Evolutionary conservation across 192 early-diverging fungal genomes (phyloP), one percentile per base, ranked within the genome.

Genomic region (Backusella psychrophila): DNA sequence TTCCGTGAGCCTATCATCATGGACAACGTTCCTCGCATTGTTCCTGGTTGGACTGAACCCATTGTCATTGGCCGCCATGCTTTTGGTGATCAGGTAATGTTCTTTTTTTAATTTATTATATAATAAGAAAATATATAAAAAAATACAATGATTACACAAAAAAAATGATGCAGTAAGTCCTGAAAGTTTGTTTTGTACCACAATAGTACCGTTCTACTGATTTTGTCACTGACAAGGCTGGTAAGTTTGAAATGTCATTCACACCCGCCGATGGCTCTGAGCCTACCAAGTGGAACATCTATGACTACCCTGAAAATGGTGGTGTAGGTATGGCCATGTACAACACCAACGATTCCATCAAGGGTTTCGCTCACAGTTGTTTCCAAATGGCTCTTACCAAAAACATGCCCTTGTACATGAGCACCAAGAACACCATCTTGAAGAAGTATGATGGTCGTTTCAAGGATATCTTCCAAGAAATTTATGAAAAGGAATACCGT

Each of bases 1-100:
- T 99, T 99, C 93, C 93, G 97, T 81, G 97, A 98, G 82, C 97
- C 97, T 38, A 98, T 99, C 82, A 82, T 99, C 66, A 86, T 99
- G 73, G 93, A 94, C 71, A 96, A 92, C 77, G 97, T 99, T 56
- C 97, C 97, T 21, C 87, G 94, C 63, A 79, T 99, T 73, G 95
- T 99, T 34, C 96, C 97, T 34, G 94, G 93, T 23, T 97, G 96
- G 96, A 97, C 92, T 67, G 89, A 96, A 80, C 95, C 97, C 76
- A 99, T 99, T 82, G 85, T 96, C 75, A 94, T 99, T 85, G 97
- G 96, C 56, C 92, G 97, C 78, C 97, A 99, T 75, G 85, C 97
- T 71, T 98, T 96, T 84, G 97, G 96, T 81, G 97, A 99, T 89
- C 97, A 98, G 87, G 86, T 88, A 75, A 69, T 79, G 9, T 46